A percentile compares a stretch with the other conserved stretches of the same genome.
Evolutionary conservation across 257 asterid genomes (phyloP).

Genomic region (Nicotiana otophora): DNA sequence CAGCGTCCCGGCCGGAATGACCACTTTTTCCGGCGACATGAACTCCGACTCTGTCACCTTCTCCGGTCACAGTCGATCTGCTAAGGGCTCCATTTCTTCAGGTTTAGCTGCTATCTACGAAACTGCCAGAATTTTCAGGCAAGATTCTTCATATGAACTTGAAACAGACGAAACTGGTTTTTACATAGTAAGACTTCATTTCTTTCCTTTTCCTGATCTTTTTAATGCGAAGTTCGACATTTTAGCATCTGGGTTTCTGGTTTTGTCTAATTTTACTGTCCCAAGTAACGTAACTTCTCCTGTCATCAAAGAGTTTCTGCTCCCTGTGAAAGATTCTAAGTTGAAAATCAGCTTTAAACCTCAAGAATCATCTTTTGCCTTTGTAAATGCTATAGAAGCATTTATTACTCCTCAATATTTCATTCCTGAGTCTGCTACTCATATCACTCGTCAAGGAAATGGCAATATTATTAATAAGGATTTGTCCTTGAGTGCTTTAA

Average conservation of each 20-base stretch:
- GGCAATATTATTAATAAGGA: not conserved
- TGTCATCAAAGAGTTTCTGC: slow-evolving; percentile 36
- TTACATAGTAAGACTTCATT: slow-evolving; percentile 52
- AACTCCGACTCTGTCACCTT: not conserved
- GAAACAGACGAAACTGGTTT: slow-evolving; percentile 20
- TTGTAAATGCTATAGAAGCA: slow-evolving; percentile 53
- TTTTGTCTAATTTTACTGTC: slow-evolving; percentile 34
- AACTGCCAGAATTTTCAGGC: slow-evolving; percentile 43
- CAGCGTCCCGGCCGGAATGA: not conserved
- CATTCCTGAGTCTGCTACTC: slow-evolving; percentile 1
- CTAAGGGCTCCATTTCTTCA: not conserved
- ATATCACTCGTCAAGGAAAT: slow-evolving; percentile 11
- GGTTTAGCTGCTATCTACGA: slow-evolving; percentile 13
- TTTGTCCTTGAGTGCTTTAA: slow-evolving; percentile 11
- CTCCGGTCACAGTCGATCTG: not conserved
- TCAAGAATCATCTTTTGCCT: slow-evolving; percentile 29
- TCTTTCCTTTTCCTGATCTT: slow-evolving; percentile 25
- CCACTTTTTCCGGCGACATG: slow-evolving; percentile 29
- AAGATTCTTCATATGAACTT: slow-evolving; percentile 29
- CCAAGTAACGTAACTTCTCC: slow-evolving; percentile 10
- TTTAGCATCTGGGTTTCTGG: slow-evolving; percentile 21
- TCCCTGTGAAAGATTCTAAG: slow-evolving; percentile 14
- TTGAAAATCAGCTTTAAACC: slow-evolving; percentile 37
- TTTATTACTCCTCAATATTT: slow-evolving; percentile 34
- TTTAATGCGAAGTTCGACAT: slow-evolving; percentile 31